Evolutionary conservation across 805 yeast genomes (phyloP), one percentile per base, ranked within the genome.

Genomic region (Pichia phayaonensis): DNA sequence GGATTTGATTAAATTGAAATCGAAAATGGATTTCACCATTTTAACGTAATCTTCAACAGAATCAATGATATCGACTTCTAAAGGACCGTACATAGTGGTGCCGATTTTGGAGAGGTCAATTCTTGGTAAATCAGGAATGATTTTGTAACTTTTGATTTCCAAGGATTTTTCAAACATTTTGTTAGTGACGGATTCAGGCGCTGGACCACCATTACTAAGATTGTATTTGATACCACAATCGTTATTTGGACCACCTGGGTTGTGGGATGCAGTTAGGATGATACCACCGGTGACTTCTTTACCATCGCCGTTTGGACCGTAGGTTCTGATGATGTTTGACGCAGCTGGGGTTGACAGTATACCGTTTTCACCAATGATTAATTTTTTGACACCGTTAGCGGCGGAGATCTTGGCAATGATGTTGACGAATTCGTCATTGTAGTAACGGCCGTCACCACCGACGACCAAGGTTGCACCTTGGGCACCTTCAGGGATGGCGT

Each of bases 401-500:
- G 95, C 95, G 53, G 87, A 84, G 48, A 92, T 87, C 58, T 81
- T 71, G 36, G 88, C 85, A 61, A 92, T 92, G 63, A 84, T 71
- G 64, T 89, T 87, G 60, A 94, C 79, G 40, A 90, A 90, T 43
- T 74, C 76, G 59, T 80, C 85, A 65, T 90, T 90, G 73, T 89
- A 94, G 74, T 74, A 92, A 60, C 99, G 83, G 44, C 98, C 98
- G 66, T 92, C 99, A 53, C 99, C 99, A 53, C 99, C 99, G 57
- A 92, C 83, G 1, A 90, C 97, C 53, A 92, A 72, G 4, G 85
- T 80, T 4, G 97, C 75, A 51, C 72, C 85, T 49, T 77, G 49
- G 8, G 83, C 71, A 27, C 97, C 97, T 67, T 92, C 96, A 21
- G 98, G 98, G 59, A 92, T 90, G 38, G 97, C 80, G 50, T 80